Conservation (phyloP, 2,329 filamentous ascomycete genomes). For the Nemania sp. region DNA sequence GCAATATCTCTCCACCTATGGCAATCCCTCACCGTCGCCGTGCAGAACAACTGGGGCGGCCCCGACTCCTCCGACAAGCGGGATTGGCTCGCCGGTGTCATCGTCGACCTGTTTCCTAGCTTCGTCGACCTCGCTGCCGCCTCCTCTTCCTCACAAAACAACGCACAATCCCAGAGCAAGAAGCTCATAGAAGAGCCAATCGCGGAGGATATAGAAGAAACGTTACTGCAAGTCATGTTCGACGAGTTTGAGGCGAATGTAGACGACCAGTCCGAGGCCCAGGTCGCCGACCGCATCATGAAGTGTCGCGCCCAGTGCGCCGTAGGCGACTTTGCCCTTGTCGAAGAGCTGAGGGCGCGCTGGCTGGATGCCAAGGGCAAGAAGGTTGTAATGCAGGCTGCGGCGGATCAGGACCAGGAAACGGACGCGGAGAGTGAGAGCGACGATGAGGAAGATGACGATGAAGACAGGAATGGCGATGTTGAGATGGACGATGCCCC, state of each 20-base stretch:
- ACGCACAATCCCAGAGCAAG: conserved; percentile 28
- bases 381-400: conserved; percentile 59
- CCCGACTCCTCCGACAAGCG: conserved; percentile 86
- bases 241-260: conserved; percentile 96
- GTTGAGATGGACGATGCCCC: conserved; percentile 79
- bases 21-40: conserved; percentile 87
- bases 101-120: conserved; percentile 83
- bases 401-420: conserved; percentile 49
- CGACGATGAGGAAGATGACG: conserved; percentile 63
- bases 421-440: conserved; percentile 69
- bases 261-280: conserved; percentile 86
- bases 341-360: conserved; percentile 71
- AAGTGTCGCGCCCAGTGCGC: conserved; percentile 72
- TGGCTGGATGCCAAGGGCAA: conserved; percentile 73
- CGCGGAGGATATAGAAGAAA: conserved; percentile 81
- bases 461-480: conserved; percentile 65
- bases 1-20: conserved; percentile 88
- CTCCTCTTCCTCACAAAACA: conserved; percentile 5
- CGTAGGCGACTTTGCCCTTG: conserved; percentile 73
- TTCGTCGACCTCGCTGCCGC: conserved; percentile 60
- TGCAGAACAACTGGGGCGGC: conserved; percentile 89
- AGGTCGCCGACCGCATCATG: conserved; percentile 80
- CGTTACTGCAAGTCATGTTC: conserved; percentile 89
- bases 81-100: conserved; percentile 93
- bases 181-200: conserved; percentile 67